Percentiles rank a stretch among this genome's conserved stretches.
phyloP scores from a whole-genome alignment of 2,329 filamentous ascomycete genomes.

The Phaeophleospora eucalypticola region DNA sequence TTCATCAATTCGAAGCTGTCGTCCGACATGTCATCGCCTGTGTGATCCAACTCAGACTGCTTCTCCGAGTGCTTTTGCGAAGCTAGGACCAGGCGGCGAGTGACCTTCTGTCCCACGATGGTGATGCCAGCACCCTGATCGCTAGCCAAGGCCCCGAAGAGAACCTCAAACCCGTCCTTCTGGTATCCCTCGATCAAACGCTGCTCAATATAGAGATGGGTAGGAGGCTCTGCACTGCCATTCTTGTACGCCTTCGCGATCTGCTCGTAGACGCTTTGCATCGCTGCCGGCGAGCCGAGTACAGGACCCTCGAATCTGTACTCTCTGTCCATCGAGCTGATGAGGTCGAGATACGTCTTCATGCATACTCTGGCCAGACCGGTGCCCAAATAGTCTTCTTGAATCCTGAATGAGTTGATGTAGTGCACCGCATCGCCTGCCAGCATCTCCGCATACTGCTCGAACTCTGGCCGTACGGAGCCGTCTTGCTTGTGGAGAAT shows the following conservation, averaged over 20 bases:
- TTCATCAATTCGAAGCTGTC: too few relatives aligned
- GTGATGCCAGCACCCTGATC: background rate
- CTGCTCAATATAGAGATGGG: background rate
- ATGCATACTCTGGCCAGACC: background rate
- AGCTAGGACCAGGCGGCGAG: background rate
- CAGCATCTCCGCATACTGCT: background rate
- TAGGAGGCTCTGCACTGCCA: background rate
- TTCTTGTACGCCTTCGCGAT: background rate
- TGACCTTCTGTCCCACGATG: background rate
- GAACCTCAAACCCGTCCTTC: background rate
- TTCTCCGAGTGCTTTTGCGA: too few relatives aligned
- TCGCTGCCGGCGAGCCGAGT: background rate
- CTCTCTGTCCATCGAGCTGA: background rate
- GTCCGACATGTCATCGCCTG: too few relatives aligned
- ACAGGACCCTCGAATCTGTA: background rate
- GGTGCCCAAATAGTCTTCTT: background rate
- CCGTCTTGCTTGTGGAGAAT: background rate
- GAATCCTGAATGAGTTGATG: background rate
- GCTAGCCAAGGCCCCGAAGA: background rate
- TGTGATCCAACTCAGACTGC: too few relatives aligned
- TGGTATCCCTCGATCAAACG: background rate
- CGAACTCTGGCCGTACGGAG: background rate
- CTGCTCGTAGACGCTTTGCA: background rate
- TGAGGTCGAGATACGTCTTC: background rate
- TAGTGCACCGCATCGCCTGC: background rate